A percentile compares a stretch with the other conserved stretches of the same genome.
phyloP scores from a whole-genome alignment of 2,329 filamentous ascomycete genomes.

The Scedosporium minutisporum region DNA sequence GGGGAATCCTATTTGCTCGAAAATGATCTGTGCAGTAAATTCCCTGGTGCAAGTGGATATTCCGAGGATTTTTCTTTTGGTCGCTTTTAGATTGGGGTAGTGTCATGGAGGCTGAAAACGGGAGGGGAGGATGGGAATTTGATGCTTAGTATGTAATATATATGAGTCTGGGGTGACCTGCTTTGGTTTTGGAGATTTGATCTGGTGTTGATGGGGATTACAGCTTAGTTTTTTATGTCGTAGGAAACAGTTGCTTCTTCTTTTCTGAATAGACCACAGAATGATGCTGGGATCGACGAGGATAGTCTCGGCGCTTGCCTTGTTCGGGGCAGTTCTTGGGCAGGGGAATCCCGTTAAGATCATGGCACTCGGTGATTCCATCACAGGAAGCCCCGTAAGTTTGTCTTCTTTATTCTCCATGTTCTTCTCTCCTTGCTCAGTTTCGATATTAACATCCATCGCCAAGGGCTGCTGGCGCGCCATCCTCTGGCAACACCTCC shows the following conservation, averaged over 20 bases:
- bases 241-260: too few species aligned
- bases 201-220: not conserved
- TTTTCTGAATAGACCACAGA: too few species aligned
- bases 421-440: not conserved
- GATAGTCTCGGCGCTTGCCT: not conserved
- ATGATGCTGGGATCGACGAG: not conserved
- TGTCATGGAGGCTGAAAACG: too few species aligned
- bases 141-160: too few species aligned
- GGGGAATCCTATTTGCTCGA: too few species aligned
- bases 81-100: too few species aligned
- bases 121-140: too few species aligned
- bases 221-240: too few species aligned
- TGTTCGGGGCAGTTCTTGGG: not conserved
- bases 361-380: constrained; percentile 27
- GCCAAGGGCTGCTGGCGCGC: constrained; percentile 28
- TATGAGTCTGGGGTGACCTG: too few species aligned
- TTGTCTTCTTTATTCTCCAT: not conserved
- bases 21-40: too few species aligned
- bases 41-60: too few species aligned
- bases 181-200: not conserved
- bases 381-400: constrained; percentile 29
- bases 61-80: too few species aligned
- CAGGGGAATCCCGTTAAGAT: constrained; percentile 4
- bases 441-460: not conserved
- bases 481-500: constrained; percentile 29